Base-by-base conservation (phyloP, 164 flowering plant species). In the Akebia trifoliata region DNA sequence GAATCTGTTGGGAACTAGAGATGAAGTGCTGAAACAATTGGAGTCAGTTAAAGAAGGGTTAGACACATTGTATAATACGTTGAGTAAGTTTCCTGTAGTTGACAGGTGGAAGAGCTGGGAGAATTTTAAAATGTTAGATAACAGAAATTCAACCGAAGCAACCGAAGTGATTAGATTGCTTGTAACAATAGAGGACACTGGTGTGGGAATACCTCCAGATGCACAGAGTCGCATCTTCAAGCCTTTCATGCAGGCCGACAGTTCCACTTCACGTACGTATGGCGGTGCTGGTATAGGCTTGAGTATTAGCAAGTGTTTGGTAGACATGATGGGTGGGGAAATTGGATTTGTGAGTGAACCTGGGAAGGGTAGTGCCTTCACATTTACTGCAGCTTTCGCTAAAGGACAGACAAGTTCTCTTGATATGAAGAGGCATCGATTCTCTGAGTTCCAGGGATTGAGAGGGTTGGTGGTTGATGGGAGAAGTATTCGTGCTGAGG, bases 201-300 rank as follows among this genome's bases (percentile, higher is more conserved):
- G 98, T 21, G 79, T 74, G 4, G 98, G 98, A 48, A 92, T 92
- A 49, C 85, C 85, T 34, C 52, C 1, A 31, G 83, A 85, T 11
- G 94, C 89, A 56, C 95, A 92, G 63, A 59, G 53, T 29, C 87
- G 85, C 12, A 84, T 92, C 26, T 92, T 92, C 77, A 83, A 71
- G 58, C 97, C 97, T 52, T 92, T 92, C 62, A 76, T 89, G 93
- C 98, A 92, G 73, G 98, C 94, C 21, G 98, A 87, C 62, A 87
- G 95, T 70, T 89, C 98, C 14, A 86, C 94, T 2, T 89, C 98
- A 6, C 79, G 98, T 32, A 80, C 72, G 12, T 80, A 92, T 74
- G 98, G 98, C 52, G 98, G 98, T 24, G 89, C 98, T 14, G 98
- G 98, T 12, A 87, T 92, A 54, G 98, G 98, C 34, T 69, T 92